Percentiles rank a stretch among this genome's conserved stretches.
Conservation (phyloP, 768 basidiomycete genomes). For the Steccherinum ochraceum region DNA sequence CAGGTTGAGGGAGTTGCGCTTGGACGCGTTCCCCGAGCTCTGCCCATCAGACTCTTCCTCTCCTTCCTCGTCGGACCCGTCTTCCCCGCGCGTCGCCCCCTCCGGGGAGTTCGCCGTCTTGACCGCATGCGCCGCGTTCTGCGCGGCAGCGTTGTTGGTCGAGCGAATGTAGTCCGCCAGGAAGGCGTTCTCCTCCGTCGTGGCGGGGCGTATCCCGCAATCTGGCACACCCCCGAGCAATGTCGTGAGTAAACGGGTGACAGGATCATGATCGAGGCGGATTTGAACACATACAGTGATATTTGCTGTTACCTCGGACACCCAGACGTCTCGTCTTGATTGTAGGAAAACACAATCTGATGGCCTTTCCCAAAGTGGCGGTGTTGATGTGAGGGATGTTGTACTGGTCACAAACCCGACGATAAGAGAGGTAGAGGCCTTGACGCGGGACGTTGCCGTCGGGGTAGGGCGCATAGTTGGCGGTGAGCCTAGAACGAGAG, state of each 20-base stretch:
- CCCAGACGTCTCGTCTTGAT: conserved; percentile 94
- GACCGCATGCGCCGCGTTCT: conserved; percentile 69
- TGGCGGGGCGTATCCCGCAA: conserved; percentile 91
- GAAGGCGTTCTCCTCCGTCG: conserved; percentile 86
- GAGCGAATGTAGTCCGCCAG: conserved; percentile 89
- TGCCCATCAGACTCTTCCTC: conserved; percentile 80
- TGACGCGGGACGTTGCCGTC: conserved; percentile 93
- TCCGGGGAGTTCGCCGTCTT: conserved; percentile 68
- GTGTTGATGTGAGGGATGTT: conserved; percentile 94
- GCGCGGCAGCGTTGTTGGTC: conserved; percentile 78
- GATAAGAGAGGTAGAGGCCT: conserved; percentile 90
- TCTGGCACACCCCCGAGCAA: conserved; percentile 40
- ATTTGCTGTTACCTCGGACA: conserved; percentile 92
- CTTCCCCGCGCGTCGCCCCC: conserved; percentile 51
- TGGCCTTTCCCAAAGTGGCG: conserved; percentile 91
- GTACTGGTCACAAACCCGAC: conserved; percentile 86
- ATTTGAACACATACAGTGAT: conserved; percentile 66
- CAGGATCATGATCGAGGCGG: conserved; percentile 24
- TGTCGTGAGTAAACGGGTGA: conserved; percentile 20
- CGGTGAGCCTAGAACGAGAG: conserved; percentile 55
- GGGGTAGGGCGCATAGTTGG: conserved; percentile 86
- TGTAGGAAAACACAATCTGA: conserved; percentile 86
- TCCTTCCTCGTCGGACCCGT: conserved; percentile 76
- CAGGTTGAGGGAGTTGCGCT: conserved; percentile 68
- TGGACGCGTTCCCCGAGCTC: conserved; percentile 55